Conservation (phyloP, 192 early-diverging fungal genomes). For the Backusella psychrophila region DNA sequence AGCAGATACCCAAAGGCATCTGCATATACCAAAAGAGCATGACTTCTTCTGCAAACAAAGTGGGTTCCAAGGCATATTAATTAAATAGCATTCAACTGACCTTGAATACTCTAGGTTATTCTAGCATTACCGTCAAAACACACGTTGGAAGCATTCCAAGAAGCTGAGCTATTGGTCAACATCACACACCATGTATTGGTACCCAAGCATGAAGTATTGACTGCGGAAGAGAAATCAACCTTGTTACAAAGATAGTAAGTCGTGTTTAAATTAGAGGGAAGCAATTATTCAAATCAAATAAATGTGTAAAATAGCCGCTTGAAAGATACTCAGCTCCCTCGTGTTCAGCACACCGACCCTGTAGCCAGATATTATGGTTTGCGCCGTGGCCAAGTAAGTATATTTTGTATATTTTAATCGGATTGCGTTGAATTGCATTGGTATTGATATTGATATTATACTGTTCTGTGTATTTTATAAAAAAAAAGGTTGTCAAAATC, state of each 20-base stretch:
- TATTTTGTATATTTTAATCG: neutral
- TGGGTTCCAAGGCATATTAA: slow-evolving; percentile 7
- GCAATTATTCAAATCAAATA: neutral
- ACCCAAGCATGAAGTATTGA: slow-evolving; percentile 89
- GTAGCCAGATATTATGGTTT: slow-evolving; percentile 97
- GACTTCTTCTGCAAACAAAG: slow-evolving; percentile 84
- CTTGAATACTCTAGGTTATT: slow-evolving; percentile 49
- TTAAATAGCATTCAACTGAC: neutral
- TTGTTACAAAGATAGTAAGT: slow-evolving; percentile 90
- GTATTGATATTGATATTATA: neutral
- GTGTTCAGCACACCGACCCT: slow-evolving; percentile 86
- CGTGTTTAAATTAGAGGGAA: neutral
- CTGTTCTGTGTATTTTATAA: neutral
- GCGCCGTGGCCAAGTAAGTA: slow-evolving; percentile 65
- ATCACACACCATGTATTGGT: slow-evolving; percentile 96
- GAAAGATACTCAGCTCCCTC: slow-evolving; percentile 93
- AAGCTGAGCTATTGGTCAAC: slow-evolving; percentile 93
- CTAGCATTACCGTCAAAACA: slow-evolving; percentile 67
- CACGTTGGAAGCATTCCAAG: slow-evolving; percentile 83
- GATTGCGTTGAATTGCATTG: neutral
- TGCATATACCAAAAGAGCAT: slow-evolving; percentile 83
- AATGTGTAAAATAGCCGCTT: slow-evolving; percentile 59
- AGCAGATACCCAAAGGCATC: slow-evolving; percentile 80
- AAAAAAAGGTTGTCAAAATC: slow-evolving; percentile 84
- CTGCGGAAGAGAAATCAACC: slow-evolving; percentile 85